Evolutionary conservation across 108 stramenopile genomes (phyloP), one percentile per base, ranked within the genome.

Genomic region (Stephanodiscus triporus): DNA sequence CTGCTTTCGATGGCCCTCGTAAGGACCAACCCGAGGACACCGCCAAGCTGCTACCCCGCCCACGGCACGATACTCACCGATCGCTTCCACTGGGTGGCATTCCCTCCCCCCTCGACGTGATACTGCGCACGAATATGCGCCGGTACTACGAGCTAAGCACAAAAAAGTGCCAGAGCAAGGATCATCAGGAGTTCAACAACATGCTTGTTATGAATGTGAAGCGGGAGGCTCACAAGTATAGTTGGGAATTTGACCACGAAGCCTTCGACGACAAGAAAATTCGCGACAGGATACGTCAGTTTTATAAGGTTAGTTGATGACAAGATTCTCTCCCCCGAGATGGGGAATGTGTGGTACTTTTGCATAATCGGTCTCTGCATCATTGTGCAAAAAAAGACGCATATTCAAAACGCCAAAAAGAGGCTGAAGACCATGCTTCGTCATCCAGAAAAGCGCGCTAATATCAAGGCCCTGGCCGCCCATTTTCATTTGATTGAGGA

Each of bases 351-450:
- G 19, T 19, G 19, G 2, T 2, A n/a, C n/a, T 45, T 45, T 45
- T 16, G 2, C 43, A 14, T 16, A 16, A 16, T 13, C 43, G 14
- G 19, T 38, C 6, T 9, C 55, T 53, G 16, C 29, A 20, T 22
- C 17, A 14, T 3, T 13, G 19, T 16, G 20, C 26, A n/a, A n/a
- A n/a, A n/a, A n/a, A 26, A 72, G 87, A 57, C 92, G 69, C 91
- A 89, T 58, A 75, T 91, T 86, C 84, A 78, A 79, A 88, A 70
- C 68, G 90, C 91, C 60, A 95, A 95, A 75, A 95, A 95, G 68
- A 81, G 90, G 19, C 57, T 91, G 32, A 77, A 78, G 22, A 91
- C 92, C 19, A 93, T 93, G 90, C 58, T 91, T 17, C 70, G 77
- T 37, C 88, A 91, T 73, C 92, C 90, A 2, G 84, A 83, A 32